Base-by-base conservation (phyloP, 73 alveolate genomes). In the Chromera velia region DNA sequence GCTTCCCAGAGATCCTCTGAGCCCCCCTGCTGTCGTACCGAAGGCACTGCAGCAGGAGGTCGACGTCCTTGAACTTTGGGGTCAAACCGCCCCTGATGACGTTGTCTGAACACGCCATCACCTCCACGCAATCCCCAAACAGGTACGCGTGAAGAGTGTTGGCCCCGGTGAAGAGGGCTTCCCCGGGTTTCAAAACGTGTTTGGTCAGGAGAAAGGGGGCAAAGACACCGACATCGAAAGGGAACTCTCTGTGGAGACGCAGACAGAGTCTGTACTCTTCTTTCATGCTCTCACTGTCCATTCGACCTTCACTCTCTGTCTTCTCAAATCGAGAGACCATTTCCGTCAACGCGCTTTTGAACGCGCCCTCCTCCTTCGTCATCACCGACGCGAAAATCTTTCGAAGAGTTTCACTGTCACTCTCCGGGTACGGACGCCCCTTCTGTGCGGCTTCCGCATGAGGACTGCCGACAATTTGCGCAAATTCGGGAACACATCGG, bases 91-190 rank as follows among this genome's bases (percentile, higher is more conserved):
- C 55, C 55, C 55, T 40, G 33, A 97, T 94, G 28, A 97, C 99
- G 87, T 97, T 97, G 90, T 97, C 99, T 40, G 98, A 92, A 87
- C 93, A 87, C 27, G 98, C 98, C 99, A 95, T 95, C 76, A 91
- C 84, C 87, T 97, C 99, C 30, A 97, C 81, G 55, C 96, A 87
- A 64, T 97, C 97, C 26, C 99, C 99, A 64, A 87, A 66, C 31
- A 97, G 80, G 81, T 96, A 97, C 1, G 98, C 97, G 86, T 97
- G 99, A 32, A 98, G 99, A 28, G 89, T 92, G 83, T 96, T 94
- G 40, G 98, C 96, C 29, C 82, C 90, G 72, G 96, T 92, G 73
- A 91, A 76, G 32, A 96, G 73, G 48, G 28, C 0, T 30, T 26
- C 28, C 13, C 99, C 99, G 34, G 85, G 90, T 33, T 91, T 75